Base-by-base conservation (phyloP, 2,329 filamentous ascomycete species). In the Ophiosphaerella narmari region DNA sequence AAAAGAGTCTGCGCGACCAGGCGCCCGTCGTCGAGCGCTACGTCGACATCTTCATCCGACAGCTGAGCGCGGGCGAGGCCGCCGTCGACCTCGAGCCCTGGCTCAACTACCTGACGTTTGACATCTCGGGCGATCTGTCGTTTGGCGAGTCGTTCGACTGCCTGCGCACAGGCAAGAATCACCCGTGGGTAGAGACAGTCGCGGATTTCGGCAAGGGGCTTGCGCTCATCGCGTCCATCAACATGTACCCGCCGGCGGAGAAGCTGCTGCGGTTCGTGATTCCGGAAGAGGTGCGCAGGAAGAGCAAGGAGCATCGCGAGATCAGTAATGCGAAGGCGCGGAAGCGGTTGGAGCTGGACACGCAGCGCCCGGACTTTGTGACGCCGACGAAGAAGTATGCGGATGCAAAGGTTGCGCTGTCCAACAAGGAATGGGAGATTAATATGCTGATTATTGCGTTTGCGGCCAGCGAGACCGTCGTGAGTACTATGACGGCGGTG, bases 121-220 rank as follows among this genome's bases (percentile, higher is more conserved):
- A 69, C 14, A 57, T 69, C 1, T 55, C 62, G 44, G 77, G 76
- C 16, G 77, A 80, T 55, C 71, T 83, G 16, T 77, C 80, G 0
- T 83, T 83, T 52, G 81, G 80, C 0, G 75, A 79, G 13, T 75
- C 78, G 1, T 78, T 78, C 39, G 61, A 66, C 13, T 75, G 73
- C 38, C 55, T 79, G 2, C 55, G 67, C 23, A 63, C 65, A 4
- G 64, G 60, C 2, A 60, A 69, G 11, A 70, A 70, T 18, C 71
- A 77, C 51, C 66, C 68, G 5, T 78, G 74, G 72, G 72, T 78
- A 4, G 63, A 61, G 5, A 55, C 68, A 8, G 54, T 58, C 0
- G 49, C 58, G 12, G 63, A 58, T 11, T 67, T 67, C 35, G 66
- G 63, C 3, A 68, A 65, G 52, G 66, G 60, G 1, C 54, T 70